Conservation (phyloP, 2,329 filamentous ascomycete genomes). For the Trichophyton simii region DNA sequence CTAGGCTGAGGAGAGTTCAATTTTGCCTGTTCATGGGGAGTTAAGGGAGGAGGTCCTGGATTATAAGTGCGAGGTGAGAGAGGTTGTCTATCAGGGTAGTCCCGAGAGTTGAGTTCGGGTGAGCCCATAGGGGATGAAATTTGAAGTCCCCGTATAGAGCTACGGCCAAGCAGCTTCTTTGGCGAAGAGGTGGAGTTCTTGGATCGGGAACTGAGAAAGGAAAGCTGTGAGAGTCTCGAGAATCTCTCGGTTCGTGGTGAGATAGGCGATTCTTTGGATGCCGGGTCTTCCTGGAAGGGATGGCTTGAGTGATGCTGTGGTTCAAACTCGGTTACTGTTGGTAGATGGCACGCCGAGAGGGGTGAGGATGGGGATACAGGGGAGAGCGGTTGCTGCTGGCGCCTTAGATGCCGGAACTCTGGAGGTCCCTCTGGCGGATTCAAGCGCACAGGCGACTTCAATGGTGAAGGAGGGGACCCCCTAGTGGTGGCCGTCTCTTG, state of each 20-base stretch:
- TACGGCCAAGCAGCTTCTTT: constrained; percentile 34
- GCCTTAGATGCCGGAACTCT: constrained; percentile 20
- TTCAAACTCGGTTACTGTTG: constrained; percentile 7
- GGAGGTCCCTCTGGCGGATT: constrained; percentile 19
- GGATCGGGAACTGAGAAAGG: constrained; percentile 30
- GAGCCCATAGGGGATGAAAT: constrained; percentile 45
- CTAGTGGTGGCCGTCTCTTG: background rate
- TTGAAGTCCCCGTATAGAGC: constrained; percentile 41
- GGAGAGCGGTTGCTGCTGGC: constrained; percentile 9
- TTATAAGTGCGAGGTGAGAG: constrained; percentile 46
- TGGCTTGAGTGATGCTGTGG: constrained; percentile 13
- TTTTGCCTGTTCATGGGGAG: constrained; percentile 26
- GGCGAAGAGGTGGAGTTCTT: constrained; percentile 27
- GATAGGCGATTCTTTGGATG: constrained; percentile 15
- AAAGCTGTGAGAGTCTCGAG: constrained; percentile 29
- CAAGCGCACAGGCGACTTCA: constrained; percentile 19
- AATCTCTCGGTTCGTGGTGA: constrained; percentile 27
- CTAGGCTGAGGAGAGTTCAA: constrained; percentile 6
- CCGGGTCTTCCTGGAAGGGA: constrained; percentile 9
- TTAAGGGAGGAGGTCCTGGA: constrained; percentile 43
- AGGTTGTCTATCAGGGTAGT: constrained; percentile 41
- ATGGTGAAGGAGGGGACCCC: constrained; percentile 19
- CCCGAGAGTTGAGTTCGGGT: constrained; percentile 31
- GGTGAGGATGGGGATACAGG: constrained; percentile 10
- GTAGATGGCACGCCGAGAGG: constrained; percentile 7